Evolutionary conservation across 2,329 filamentous ascomycete species (phyloP).

Genomic region (Epicoccum sorghinum): DNA sequence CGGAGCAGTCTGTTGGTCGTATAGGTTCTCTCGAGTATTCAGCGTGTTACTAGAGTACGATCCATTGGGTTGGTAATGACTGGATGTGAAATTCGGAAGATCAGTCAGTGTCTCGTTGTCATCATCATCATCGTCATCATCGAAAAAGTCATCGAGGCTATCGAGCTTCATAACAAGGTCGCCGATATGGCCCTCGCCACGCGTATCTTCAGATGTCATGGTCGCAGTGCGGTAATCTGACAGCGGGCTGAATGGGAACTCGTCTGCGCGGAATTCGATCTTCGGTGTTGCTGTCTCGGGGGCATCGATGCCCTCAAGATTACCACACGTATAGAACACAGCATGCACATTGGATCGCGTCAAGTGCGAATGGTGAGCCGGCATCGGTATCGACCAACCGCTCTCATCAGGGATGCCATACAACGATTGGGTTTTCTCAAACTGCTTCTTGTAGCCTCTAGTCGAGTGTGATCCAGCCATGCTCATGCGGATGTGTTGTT

Average conservation of each 20-base stretch:
- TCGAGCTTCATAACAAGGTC: conserved; percentile 73
- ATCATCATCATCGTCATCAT: conserved; percentile 51
- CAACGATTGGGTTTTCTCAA: conserved; percentile 89
- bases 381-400: conserved; percentile 94
- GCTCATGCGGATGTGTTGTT: conserved; percentile 95
- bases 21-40: conserved; percentile 71
- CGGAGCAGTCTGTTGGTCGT: conserved; percentile 90
- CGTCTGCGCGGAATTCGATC: conserved; percentile 90
- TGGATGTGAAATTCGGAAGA: conserved; percentile 41
- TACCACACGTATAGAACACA: conserved; percentile 90
- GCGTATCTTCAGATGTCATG: conserved; percentile 86
- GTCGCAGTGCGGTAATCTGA: conserved; percentile 77
- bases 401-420: conserved; percentile 96
- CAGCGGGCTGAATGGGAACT: conserved; percentile 79
- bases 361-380: conserved; percentile 83
- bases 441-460: conserved; percentile 87
- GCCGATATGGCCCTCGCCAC: conserved; percentile 74
- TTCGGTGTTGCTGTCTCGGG: conserved; percentile 77
- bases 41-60: conserved; percentile 49
- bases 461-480: conserved; percentile 87
- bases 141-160: conserved; percentile 62
- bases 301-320: conserved; percentile 49
- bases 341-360: conserved; percentile 94
- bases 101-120: conserved; percentile 45
- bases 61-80: conserved; percentile 36